These are phyloP conservation scores for Phialophora expanda DNA, from an alignment of 2,329 filamentous ascomycete genomes.

Conservation along the genomic window DNA sequence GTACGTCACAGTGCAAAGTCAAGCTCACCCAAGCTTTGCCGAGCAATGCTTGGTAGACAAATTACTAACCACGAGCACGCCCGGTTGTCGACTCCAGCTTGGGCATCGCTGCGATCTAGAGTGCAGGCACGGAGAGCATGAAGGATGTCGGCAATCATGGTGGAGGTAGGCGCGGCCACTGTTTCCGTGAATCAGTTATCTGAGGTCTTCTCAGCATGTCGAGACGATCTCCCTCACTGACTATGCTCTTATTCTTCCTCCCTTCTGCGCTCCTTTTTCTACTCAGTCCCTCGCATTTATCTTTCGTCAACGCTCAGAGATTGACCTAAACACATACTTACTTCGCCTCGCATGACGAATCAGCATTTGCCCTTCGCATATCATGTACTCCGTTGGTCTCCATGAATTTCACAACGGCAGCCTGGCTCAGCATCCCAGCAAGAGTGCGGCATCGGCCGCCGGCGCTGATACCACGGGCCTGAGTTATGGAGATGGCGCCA, in stretches of 20 bases:
- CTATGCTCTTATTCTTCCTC: conserved; percentile 9
- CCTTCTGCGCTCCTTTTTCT: not conserved
- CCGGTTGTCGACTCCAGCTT: not conserved
- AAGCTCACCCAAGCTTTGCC: conserved; percentile 24
- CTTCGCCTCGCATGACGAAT: not conserved
- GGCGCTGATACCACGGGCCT: not conserved
- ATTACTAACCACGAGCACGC: not conserved
- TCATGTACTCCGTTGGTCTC: not conserved
- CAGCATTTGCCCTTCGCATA: not conserved
- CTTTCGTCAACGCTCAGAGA: not conserved
- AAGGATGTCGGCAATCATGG: not conserved
- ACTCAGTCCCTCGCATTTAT: not conserved
- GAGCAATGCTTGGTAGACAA: conserved; percentile 17
- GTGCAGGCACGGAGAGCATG: not conserved
- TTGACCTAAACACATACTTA: not conserved
- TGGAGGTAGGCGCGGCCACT: not conserved
- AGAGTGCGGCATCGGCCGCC: not conserved
- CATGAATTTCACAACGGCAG: not conserved
- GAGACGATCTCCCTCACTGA: not conserved
- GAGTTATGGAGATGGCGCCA: not conserved
- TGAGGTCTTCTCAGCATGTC: not conserved
- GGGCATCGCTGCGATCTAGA: not conserved
- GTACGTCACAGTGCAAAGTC: not conserved
- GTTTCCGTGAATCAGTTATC: not conserved
- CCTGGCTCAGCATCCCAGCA: not conserved